Evolutionary conservation across 2,329 filamentous ascomycete species (phyloP), one percentile per base, ranked within the genome.

Genomic region (Penicillium sp.): DNA sequence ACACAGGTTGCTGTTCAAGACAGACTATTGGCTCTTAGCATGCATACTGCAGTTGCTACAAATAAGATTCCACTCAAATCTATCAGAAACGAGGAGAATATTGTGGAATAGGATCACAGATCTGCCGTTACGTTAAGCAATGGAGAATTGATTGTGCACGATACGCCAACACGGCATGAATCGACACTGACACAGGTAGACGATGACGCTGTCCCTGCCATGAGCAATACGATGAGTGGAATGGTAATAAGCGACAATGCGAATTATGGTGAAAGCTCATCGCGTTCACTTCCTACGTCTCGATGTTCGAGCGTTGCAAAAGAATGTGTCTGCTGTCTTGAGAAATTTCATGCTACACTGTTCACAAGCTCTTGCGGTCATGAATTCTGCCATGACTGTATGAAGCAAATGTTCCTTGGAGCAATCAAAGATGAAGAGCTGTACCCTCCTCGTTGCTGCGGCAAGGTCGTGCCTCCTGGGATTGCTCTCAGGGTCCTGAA

Each of bases 371-470:
- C 40, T 20, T 54, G 29, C 8, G 40, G 49, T n/a, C 41, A 51
- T 44, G n/a, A 31, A 12, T 51, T 27, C 26, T 51, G 49, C 23
- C 41, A 14, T 25, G 44, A 45, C 12, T 65, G 61, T 29, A 35
- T 48, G 0, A 48, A 33, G 18, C 49, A 57, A 20, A 48, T 65
- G 45, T 62, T 62, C 20, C 52, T 63, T 8, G 48, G 53, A 3
- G 40, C 59, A 15, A 62, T 51, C 12, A 58, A 51, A 53, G 56
- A 65, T 12, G 59, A 65, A 25, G 57, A 63, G 23, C n/a, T 63
- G 0, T 65, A 63, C 22, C 61, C 59, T 3, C 62, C 57, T 15
- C 60, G 59, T 7, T 65, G 61, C 41, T 65, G 59, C 25, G 54
- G 52, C 3, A 23, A 56, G 20, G 23, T 46, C 2, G n/a, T 60